phyloP scores from a whole-genome alignment of 2,329 filamentous ascomycete genomes.

The Pseudomassariella vexata region DNA sequence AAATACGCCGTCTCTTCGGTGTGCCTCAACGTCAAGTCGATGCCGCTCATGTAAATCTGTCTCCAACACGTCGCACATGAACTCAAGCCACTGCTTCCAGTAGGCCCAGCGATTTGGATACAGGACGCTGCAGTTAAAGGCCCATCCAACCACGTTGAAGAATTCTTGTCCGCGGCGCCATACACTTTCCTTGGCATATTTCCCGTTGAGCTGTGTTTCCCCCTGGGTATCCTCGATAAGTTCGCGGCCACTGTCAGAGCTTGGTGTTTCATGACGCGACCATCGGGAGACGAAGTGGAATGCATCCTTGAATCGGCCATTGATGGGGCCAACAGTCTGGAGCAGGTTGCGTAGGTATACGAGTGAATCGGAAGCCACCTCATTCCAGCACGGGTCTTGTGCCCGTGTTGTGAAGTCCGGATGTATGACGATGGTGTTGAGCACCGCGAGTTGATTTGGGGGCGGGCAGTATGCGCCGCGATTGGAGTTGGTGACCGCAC shows the following conservation, averaged over 20 bases:
- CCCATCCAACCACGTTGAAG: slow-evolving; percentile 86
- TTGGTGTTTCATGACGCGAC: slow-evolving; percentile 20
- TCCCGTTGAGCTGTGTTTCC: slow-evolving; percentile 47
- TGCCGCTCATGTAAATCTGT: slow-evolving; percentile 59
- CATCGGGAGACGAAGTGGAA: slow-evolving; percentile 54
- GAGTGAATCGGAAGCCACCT: slow-evolving; percentile 62
- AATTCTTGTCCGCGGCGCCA: slow-evolving; percentile 79
- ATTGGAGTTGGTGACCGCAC: slow-evolving; percentile 2
- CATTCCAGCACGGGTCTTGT: slow-evolving; percentile 51
- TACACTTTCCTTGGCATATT: slow-evolving; percentile 60
- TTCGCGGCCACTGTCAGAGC: slow-evolving; percentile 43
- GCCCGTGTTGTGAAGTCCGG: slow-evolving; percentile 72
- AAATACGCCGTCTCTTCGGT: slow-evolving; percentile 11
- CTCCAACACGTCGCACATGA: slow-evolving; percentile 74
- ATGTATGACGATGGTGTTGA: slow-evolving; percentile 78
- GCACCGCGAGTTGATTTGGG: slow-evolving; percentile 66
- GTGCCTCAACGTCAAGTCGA: slow-evolving; percentile 35
- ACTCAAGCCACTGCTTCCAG: slow-evolving; percentile 76
- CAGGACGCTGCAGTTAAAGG: slow-evolving; percentile 78
- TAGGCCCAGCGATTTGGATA: slow-evolving; percentile 71
- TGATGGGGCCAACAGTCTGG: slow-evolving; percentile 60
- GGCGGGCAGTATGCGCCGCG: slow-evolving; percentile 54
- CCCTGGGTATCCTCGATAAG: slow-evolving; percentile 44
- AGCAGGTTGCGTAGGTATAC: slow-evolving; percentile 65
- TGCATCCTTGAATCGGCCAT: slow-evolving; percentile 63